Conservation (phyloP, 441 rosid species). For the Pelargonium fulgidum region DNA sequence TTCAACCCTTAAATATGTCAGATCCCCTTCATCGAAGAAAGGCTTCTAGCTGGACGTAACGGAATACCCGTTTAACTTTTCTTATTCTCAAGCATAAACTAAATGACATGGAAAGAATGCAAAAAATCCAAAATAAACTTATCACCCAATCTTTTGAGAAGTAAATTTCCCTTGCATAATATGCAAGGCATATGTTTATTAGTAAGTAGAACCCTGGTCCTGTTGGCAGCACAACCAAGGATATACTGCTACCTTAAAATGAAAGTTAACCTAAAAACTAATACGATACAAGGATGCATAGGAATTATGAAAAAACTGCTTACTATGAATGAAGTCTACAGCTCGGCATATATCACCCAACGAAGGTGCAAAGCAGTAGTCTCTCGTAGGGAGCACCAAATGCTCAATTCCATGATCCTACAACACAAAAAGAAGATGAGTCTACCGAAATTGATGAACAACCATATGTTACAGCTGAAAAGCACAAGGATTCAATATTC, state of each 20-base stretch:
- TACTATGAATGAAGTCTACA: slow-evolving; percentile 76
- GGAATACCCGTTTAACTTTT: too few species aligned
- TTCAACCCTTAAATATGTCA: neutral
- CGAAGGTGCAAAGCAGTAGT: slow-evolving; percentile 94
- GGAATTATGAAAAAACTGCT: slow-evolving; percentile 16
- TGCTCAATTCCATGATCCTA: slow-evolving; percentile 75
- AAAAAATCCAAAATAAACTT: too few species aligned
- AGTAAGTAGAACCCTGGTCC: neutral
- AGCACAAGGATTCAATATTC: too few species aligned
- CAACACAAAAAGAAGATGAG: neutral
- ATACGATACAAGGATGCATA: neutral
- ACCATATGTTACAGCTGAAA: neutral
- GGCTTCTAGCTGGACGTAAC: too few species aligned
- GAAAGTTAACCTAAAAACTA: neutral
- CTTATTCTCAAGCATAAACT: too few species aligned
- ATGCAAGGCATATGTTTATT: neutral
- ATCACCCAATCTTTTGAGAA: too few species aligned
- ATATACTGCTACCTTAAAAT: neutral
- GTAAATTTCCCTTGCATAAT: neutral
- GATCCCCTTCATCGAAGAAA: too few species aligned
- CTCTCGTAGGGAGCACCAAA: slow-evolving; percentile 92
- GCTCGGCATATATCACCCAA: slow-evolving; percentile 68
- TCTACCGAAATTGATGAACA: neutral
- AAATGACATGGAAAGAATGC: too few species aligned
- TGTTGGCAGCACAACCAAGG: neutral